Conservation (phyloP, 257 asterid genomes). For the Lithospermum erythrorhizon region DNA sequence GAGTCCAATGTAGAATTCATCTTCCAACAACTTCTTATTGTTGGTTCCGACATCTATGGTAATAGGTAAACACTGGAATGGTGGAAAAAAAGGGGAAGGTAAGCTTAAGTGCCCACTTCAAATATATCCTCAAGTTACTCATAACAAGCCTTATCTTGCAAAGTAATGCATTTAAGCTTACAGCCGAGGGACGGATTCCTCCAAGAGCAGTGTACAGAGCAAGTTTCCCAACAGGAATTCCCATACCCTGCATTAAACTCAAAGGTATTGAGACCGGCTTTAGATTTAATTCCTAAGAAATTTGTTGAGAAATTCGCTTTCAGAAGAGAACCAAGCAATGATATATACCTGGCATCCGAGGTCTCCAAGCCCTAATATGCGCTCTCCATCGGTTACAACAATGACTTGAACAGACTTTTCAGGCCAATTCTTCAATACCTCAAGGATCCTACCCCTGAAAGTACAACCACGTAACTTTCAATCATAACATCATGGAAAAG, state of each 20-base stretch:
- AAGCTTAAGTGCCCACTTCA: neutral
- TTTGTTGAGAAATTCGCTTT: neutral
- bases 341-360: slow-evolving; percentile 85
- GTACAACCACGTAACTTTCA: neutral
- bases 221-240: slow-evolving; percentile 94
- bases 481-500: neutral
- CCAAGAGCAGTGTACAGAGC: slow-evolving; percentile 92
- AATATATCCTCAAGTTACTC: neutral
- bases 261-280: neutral
- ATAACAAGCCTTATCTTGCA: neutral
- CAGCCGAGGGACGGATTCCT: slow-evolving; percentile 92
- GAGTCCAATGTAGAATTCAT: slow-evolving; percentile 83
- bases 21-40: slow-evolving; percentile 61
- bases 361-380: slow-evolving; percentile 94
- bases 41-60: slow-evolving; percentile 91
- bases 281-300: neutral
- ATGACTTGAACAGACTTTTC: slow-evolving; percentile 81
- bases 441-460: slow-evolving; percentile 73
- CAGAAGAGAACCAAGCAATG: neutral
- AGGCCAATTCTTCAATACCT: slow-evolving; percentile 92
- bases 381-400: slow-evolving; percentile 94
- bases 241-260: slow-evolving; percentile 69
- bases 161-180: slow-evolving; percentile 26
- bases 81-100: neutral
- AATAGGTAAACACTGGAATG: slow-evolving; percentile 67